phyloP scores from a whole-genome alignment of 352 stramenopile species.

The Globisporangium acanthophoron region DNA sequence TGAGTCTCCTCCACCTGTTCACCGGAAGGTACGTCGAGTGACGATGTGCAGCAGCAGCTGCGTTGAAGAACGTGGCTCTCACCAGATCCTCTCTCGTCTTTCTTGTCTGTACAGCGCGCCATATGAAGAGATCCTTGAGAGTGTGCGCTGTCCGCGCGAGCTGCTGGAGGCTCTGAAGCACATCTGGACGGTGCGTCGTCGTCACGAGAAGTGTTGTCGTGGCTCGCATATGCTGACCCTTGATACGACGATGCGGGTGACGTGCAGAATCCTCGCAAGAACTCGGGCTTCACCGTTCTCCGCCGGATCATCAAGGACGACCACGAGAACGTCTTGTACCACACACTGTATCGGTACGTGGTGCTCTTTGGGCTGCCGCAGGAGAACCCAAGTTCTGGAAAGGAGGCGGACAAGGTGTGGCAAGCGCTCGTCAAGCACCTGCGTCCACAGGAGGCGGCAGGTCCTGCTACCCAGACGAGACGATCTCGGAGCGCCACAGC shows the following conservation, averaged over 20 bases:
- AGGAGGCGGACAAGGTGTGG: slow-evolving; percentile 42
- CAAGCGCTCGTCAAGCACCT: slow-evolving; percentile 56
- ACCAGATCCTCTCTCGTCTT: no score
- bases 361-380: slow-evolving; percentile 93
- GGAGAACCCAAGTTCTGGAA: slow-evolving; percentile 34
- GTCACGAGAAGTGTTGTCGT: background rate
- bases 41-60: background rate
- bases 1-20: slow-evolving; percentile 96
- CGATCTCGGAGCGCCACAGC: slow-evolving; percentile 14
- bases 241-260: background rate
- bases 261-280: slow-evolving; percentile 37
- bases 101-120: slow-evolving; percentile 50
- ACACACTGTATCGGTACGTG: slow-evolving; percentile 95
- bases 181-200: slow-evolving; percentile 80
- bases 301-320: slow-evolving; percentile 50
- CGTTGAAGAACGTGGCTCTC: no score
- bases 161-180: slow-evolving; percentile 80
- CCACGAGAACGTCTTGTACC: slow-evolving; percentile 85
- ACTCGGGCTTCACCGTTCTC: slow-evolving; percentile 62
- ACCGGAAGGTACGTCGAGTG: slow-evolving; percentile 75
- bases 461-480: background rate
- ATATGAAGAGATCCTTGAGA: slow-evolving; percentile 97
- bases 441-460: slow-evolving; percentile 26
- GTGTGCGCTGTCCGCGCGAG: slow-evolving; percentile 85
- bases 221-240: background rate